A percentile compares a stretch with the other conserved stretches of the same genome.
phyloP scores from a whole-genome alignment of 169 alveolate genomes.

The Babesia gibsoni region DNA sequence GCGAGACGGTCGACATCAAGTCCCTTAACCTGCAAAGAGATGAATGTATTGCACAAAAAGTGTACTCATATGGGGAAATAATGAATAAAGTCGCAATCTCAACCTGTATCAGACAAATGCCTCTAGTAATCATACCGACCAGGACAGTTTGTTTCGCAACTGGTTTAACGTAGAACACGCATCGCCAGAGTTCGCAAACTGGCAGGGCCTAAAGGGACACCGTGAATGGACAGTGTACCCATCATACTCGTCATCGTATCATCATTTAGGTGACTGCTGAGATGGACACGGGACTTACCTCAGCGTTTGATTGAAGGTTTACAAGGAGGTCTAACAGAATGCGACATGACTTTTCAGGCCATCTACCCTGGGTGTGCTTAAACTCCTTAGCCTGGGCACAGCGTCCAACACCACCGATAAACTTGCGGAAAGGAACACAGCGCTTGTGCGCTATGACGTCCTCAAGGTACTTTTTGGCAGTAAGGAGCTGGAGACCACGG shows the following conservation, averaged over 20 bases:
- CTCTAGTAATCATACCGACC: slow-evolving; percentile 74
- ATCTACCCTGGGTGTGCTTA: slow-evolving; percentile 94
- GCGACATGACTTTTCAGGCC: slow-evolving; percentile 96
- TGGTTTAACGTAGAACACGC: slow-evolving; percentile 69
- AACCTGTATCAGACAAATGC: slow-evolving; percentile 75
- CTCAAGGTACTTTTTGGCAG: slow-evolving; percentile 91
- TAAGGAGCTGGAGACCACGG: slow-evolving; percentile 89
- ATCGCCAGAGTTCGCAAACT: slow-evolving; percentile 34
- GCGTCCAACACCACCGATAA: slow-evolving; percentile 96
- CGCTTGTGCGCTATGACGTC: slow-evolving; percentile 94
- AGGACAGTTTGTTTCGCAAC: slow-evolving; percentile 30
- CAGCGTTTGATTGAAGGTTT: slow-evolving; percentile 95
- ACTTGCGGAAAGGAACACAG: slow-evolving; percentile 95
- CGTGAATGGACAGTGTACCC: slow-evolving; percentile 44
- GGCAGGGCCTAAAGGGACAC: slow-evolving; percentile 51
- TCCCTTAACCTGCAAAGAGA: slow-evolving; percentile 80
- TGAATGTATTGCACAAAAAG: not conserved
- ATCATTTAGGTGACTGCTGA: slow-evolving; percentile 6
- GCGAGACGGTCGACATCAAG: slow-evolving; percentile 88
- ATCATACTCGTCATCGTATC: slow-evolving; percentile 63
- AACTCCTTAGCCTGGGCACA: slow-evolving; percentile 95
- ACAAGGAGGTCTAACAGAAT: slow-evolving; percentile 87
- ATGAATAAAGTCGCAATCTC: not conserved
- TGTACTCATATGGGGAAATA: not conserved
- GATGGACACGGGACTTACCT: slow-evolving; percentile 65